Base-by-base conservation (phyloP, 2,329 filamentous ascomycete species). In the Trichoderma atrobrunneum region DNA sequence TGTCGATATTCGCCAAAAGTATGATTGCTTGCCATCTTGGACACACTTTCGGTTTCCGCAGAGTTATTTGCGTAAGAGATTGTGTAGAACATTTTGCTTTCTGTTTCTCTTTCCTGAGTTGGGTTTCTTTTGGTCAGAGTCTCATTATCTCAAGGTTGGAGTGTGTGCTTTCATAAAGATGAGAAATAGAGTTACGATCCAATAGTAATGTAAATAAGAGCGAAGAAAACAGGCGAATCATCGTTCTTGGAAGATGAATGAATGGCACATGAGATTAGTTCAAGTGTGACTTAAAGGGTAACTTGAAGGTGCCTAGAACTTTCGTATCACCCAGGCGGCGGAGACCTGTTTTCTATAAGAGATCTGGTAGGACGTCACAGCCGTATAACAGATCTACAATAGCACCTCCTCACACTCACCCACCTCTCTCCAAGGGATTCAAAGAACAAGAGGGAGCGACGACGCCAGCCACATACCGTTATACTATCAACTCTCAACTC, bases 11-110 rank as follows among this genome's bases (percentile, higher is more conserved):
- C 56, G n/a, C 66, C 56, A 51, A 69, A 69, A 0, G 54, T 69
- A 30, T 61, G 57, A 6, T 69, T 69, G 30, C 57, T 69, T 26
- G 66, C 66, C 57, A 69, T 24, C 16, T 61, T 54, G 28, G 66
- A 69, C 12, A 59, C 36, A 11, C 57, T 54, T 32, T 61, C 57
- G 39, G 24, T 21, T 62, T 69, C 39, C 14, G 66, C 8, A 18
- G 66, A 43, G 5, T 32, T 12, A 7, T 61, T 69, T 3, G 14
- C 21, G 39, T 61, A 69, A 16, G 56, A 61, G 14, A 69, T 69
- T 61, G 66, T 69, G 26, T 62, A 69, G 14, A 69, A 61, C 66
- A 61, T 69, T n/a, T 24, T 18, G 0, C 11, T 2, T 26, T 21
- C 3, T 5, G 24, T 30, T 48, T 39, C 6, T 3, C 21, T 26